A percentile compares a stretch with the other conserved stretches of the same genome.
These are phyloP conservation scores for Ceratobasidium sp. DNA, from an alignment of 1,284 basidiomycete genomes.

Conservation along the genomic window DNA sequence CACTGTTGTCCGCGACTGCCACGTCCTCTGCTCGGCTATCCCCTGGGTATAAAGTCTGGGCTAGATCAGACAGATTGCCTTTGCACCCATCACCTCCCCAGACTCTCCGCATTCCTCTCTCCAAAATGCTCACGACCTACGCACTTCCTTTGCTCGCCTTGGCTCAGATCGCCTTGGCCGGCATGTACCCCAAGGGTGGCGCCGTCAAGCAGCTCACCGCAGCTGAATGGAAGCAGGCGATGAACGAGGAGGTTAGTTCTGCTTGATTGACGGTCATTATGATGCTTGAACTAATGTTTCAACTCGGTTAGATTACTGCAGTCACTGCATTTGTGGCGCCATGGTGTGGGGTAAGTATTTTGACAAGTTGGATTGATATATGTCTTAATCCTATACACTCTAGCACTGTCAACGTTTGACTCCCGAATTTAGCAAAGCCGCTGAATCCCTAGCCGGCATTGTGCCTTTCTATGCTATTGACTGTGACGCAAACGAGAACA, in stretches of 20 bases:
- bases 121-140: background rate
- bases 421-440: conserved; percentile 86
- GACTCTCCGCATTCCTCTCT: background rate
- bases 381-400: conserved; percentile 4
- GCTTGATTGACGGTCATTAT: background rate
- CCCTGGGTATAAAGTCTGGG: conserved; percentile 15
- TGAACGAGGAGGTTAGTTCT: conserved; percentile 75
- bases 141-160: conserved; percentile 15
- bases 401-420: conserved; percentile 87
- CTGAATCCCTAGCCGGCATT: conserved; percentile 78
- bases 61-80: background rate
- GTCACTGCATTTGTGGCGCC: conserved; percentile 90
- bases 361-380: background rate
- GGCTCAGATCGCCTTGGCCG: conserved; percentile 54
- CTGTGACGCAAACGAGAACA: conserved; percentile 87
- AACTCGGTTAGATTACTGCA: conserved; percentile 64
- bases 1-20: background rate
- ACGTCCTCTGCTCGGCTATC: conserved; percentile 21
- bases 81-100: background rate
- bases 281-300: conserved; percentile 12
- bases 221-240: conserved; percentile 73
- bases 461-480: conserved; percentile 91
- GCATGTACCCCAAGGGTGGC: conserved; percentile 72
- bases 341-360: conserved; percentile 78
- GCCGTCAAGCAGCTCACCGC: conserved; percentile 78